Percentiles rank a stretch among this genome's conserved stretches.
These are phyloP conservation scores for Priceomyces carsonii DNA, from an alignment of 805 yeast genomes.

Conservation along the genomic window DNA sequence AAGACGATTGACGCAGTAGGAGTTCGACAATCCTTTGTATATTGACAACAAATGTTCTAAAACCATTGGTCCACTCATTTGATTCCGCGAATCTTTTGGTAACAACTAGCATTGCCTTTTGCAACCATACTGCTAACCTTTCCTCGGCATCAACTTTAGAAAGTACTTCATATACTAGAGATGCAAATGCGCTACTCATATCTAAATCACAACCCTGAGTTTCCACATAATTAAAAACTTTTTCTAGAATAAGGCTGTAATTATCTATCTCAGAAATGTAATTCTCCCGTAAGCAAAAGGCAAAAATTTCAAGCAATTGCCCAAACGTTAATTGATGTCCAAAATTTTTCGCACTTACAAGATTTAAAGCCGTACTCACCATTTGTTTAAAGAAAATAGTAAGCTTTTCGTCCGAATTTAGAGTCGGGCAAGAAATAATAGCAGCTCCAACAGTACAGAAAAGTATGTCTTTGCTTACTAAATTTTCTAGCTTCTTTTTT, in stretches of 20 bases:
- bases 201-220: constrained; percentile 27
- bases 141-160: constrained; percentile 18
- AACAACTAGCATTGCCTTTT: constrained; percentile 56
- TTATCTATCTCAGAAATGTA: constrained; percentile 4
- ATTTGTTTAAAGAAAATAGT: constrained; percentile 8
- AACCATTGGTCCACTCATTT: constrained; percentile 20
- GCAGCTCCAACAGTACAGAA: constrained; percentile 20
- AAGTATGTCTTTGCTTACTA: constrained; percentile 14
- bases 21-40: constrained; percentile 16
- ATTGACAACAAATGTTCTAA: constrained; percentile 30
- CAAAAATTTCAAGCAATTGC: constrained; percentile 11
- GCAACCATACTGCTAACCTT: constrained; percentile 49
- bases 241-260: constrained; percentile 15
- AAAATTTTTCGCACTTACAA: too few species aligned
- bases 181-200: constrained; percentile 25
- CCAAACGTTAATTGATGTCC: too few species aligned
- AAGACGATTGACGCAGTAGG: constrained; percentile 8
- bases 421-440: constrained; percentile 16
- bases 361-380: constrained; percentile 4
- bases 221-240: constrained; percentile 22
- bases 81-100: constrained; percentile 66
- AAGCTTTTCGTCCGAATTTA: constrained; percentile 13
- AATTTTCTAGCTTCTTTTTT: constrained; percentile 7
- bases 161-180: constrained; percentile 28
- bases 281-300: neutral